A percentile compares a stretch with the other conserved stretches of the same genome.
Conservation (phyloP, 1,139 yeast genomes). For the Geotrichum siamense region DNA sequence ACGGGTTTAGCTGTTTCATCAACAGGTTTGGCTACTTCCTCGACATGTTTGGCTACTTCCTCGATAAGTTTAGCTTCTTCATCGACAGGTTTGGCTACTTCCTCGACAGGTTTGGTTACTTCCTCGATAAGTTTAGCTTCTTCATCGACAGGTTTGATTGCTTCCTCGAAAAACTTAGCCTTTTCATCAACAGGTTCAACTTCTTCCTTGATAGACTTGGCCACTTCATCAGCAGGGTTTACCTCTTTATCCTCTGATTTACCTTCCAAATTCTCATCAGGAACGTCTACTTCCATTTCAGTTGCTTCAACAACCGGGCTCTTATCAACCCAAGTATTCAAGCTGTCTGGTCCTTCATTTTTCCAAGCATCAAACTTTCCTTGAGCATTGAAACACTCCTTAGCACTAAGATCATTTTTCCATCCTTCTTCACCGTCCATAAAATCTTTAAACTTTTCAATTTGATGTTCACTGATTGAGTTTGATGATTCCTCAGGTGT, state of each 20-base stretch:
- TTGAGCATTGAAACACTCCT: slow-evolving; percentile 29
- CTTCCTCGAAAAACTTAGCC: background rate
- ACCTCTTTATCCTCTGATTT: background rate
- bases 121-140: background rate
- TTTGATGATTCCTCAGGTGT: slow-evolving; percentile 20
- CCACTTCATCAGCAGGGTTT: background rate
- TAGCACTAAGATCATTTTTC: slow-evolving; percentile 28
- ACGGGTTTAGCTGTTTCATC: too few species aligned
- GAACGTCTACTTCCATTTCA: background rate
- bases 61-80: background rate
- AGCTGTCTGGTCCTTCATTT: slow-evolving; percentile 13
- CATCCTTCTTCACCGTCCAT: slow-evolving; percentile 35
- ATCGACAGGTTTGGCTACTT: slow-evolving; percentile 5
- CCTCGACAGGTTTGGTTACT: background rate
- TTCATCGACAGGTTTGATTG: slow-evolving; percentile 5
- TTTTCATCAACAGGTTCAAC: background rate
- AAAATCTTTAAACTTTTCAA: slow-evolving; percentile 23
- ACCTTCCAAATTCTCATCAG: background rate
- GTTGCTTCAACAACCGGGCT: background rate
- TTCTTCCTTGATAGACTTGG: slow-evolving; percentile 3
- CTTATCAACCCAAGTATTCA: slow-evolving; percentile 6
- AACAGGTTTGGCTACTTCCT: background rate
- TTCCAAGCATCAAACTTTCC: slow-evolving; percentile 18
- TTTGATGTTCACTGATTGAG: slow-evolving; percentile 21
- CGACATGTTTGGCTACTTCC: slow-evolving; percentile 1